Evolutionary conservation across 257 asterid genomes (phyloP).

Genomic region (Solanum bulbocastanum): DNA sequence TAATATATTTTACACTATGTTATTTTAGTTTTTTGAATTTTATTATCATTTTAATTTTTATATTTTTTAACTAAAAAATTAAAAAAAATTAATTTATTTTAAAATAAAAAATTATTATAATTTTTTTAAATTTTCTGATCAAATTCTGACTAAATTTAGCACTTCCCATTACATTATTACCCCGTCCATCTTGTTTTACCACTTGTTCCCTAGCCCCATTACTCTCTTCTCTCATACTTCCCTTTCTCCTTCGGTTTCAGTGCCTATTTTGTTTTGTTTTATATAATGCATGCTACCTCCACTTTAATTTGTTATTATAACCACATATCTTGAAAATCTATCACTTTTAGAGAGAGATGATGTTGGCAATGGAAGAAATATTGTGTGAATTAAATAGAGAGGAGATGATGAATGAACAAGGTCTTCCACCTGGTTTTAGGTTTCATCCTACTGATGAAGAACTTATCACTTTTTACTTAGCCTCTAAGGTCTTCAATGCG

Average conservation of each 20-base stretch:
- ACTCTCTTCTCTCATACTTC: neutral
- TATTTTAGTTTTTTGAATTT: too few species aligned
- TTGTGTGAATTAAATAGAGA: constrained; percentile 45
- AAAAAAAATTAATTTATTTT: too few species aligned
- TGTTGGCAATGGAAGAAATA: constrained; percentile 60
- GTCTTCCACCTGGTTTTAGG: constrained; percentile 75
- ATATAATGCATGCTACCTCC: neutral
- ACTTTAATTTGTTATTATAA: neutral
- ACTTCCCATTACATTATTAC: too few species aligned
- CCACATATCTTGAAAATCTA: neutral
- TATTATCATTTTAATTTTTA: too few species aligned
- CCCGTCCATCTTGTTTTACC: neutral
- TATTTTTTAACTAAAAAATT: too few species aligned
- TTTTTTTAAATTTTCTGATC: too few species aligned
- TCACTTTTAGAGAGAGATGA: neutral
- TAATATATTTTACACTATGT: too few species aligned
- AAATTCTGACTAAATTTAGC: too few species aligned
- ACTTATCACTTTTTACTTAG: constrained; percentile 63
- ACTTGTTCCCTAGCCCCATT: neutral
- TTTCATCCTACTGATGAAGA: constrained; percentile 88
- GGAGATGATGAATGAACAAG: constrained; percentile 26
- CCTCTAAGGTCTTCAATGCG: constrained; percentile 58
- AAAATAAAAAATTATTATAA: too few species aligned
- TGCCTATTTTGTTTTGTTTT: neutral
- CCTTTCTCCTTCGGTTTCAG: constrained; percentile 14